Base-by-base conservation (phyloP, 2,329 filamentous ascomycete genomes). In the Magnaporthiopsis poae region DNA sequence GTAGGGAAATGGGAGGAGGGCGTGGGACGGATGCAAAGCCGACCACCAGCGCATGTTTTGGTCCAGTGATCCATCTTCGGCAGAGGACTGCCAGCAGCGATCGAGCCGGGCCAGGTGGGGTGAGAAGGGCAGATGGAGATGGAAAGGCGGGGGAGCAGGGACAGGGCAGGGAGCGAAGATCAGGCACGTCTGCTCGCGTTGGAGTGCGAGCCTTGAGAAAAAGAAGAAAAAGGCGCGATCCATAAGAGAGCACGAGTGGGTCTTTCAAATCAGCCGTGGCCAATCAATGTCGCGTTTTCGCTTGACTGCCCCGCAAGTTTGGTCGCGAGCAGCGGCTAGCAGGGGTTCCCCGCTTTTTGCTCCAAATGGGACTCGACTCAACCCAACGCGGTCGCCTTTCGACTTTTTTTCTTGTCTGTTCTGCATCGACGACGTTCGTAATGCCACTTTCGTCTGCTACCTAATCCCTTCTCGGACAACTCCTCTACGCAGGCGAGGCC, bases 91-190 rank as follows among this genome's bases (percentile, higher is more conserved):
- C 46, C 46, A 56, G 46, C 46, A 56, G 46, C 12, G 61, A 62
- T 62, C 61, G 61, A 62, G 61, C 18, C 21, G 29, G 29, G 13
- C 31, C n/a, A 36, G 15, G 31, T 62, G 61, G 61, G 61, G 33
- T 36, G 33, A 21, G 25, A 18, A 31, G 5, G 27, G 56, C 21
- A 39, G 36, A 25, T 25, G n/a, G 60, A 35, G 18, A 18, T 62
- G 21, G 61, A 36, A 62, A 62, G 61, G 61, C 61, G 61, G 61
- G 61, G 61, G 31, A 62, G 18, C 59, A 60, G 59, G 15, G 59
- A n/a, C 59, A 29, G 60, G 60, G 60, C 60, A 61, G 60, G 60
- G 27, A 61, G 27, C 60, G 7, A 33, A 31, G 18, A 29, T 61
- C 60, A 61, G 60, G 27, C 60, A 29, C 60, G 46, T 56, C 21